phyloP scores from a whole-genome alignment of 164 flowering plant species.

The Macadamia tetraphylla region DNA sequence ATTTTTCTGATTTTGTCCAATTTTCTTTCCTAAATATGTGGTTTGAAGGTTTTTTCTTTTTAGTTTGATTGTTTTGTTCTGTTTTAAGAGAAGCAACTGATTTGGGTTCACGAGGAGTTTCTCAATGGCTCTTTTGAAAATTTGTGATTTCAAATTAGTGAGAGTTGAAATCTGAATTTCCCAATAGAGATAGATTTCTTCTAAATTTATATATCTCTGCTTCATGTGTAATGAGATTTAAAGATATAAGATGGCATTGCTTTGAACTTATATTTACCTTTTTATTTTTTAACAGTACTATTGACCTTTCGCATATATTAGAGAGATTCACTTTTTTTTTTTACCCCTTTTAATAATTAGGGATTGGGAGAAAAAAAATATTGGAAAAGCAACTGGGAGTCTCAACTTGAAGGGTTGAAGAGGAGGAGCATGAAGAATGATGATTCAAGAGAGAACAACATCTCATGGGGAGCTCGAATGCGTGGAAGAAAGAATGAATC shows the following conservation, averaged over 20 bases:
- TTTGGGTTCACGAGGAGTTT: not conserved
- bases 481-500: conserved; percentile 46
- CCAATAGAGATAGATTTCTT: too few species aligned
- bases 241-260: too few species aligned
- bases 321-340: not conserved
- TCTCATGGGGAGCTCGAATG: conserved; percentile 94
- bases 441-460: conserved; percentile 34
- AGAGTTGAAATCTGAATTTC: too few species aligned
- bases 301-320: too few species aligned
- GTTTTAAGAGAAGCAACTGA: not conserved
- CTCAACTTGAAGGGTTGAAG: conserved; percentile 69
- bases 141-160: too few species aligned
- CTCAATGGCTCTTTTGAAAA: too few species aligned
- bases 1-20: not conserved
- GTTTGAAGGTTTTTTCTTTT: not conserved
- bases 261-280: too few species aligned
- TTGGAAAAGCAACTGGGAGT: conserved; percentile 68
- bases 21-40: not conserved
- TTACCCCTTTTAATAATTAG: conserved; percentile 21
- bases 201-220: too few species aligned
- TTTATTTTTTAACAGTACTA: too few species aligned
- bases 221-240: too few species aligned
- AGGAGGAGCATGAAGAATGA: conserved; percentile 50
- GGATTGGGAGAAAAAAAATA: conserved; percentile 38
- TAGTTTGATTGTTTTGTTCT: not conserved